Evolutionary conservation across 2,329 filamentous ascomycete species (phyloP), one percentile per base, ranked within the genome.

Genomic region (Passalora sequoiae): DNA sequence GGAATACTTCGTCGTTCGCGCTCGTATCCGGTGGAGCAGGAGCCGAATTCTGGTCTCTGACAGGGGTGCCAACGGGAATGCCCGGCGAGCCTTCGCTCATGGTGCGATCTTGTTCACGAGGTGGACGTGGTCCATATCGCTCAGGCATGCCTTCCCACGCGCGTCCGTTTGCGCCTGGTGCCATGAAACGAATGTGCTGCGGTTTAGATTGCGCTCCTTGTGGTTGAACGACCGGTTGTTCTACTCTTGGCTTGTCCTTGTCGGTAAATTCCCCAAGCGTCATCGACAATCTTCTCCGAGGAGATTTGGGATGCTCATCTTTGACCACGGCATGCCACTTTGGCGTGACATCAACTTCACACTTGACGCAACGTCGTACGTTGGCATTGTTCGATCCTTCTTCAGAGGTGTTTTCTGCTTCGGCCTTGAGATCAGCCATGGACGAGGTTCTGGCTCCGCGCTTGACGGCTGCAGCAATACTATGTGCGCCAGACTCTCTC

Each of bases 301-400:
- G 45, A 16, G 46, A 40, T 21, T 42, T 46, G n/a, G 40, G 21
- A 25, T n/a, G 38, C 33, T 43, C 41, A 17, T 40, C 39, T 40
- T 47, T 55, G n/a, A 49, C 37, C 3, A 59, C 21, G 5, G 48
- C 44, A 50, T 63, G 73, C 72, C 72, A 74, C 58, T 77, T 83
- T 4, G 84, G 85, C 55, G 82, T 88, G 38, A 83, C 76, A 59
- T 89, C 83, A 44, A 84, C 75, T 9, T 67, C 63, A 57, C 71
- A 74, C 39, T 65, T 67, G 17, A 57, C 60, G 44, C 71, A 74
- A 46, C 61, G 64, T 15, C 66, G 64, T 36, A 66, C 50, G 39
- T 45, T 59, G 60, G 16, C 21, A 17, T 56, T 38, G 4, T 46
- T 55, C 16, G 33, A 36, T 16, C 42, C 51, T 17, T 65, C 60